Evolutionary conservation across 83 land plant species (phyloP).

Genomic region (Diphasiastrum complanatum): DNA sequence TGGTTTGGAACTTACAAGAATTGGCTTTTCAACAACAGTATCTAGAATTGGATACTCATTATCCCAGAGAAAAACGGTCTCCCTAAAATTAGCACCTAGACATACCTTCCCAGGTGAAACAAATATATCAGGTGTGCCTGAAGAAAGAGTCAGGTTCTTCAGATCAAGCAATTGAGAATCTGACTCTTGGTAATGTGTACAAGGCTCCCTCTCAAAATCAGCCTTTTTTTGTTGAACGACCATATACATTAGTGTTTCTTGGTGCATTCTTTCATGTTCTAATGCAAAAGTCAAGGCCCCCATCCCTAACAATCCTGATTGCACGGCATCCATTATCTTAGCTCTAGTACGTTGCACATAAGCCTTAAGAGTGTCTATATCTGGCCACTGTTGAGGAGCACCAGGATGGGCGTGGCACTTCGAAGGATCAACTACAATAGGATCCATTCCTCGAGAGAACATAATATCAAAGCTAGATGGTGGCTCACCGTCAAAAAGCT

Average conservation of each 20-base stretch:
- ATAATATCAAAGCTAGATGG: neutral
- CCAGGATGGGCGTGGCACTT: slow-evolving; percentile 4
- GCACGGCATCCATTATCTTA: neutral
- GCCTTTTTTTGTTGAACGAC: slow-evolving; percentile 1
- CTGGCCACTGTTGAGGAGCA: slow-evolving; percentile 5
- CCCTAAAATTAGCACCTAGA: neutral
- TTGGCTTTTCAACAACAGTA: neutral
- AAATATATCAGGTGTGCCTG: neutral
- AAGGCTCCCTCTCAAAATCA: neutral
- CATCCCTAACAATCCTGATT: neutral
- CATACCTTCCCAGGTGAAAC: neutral
- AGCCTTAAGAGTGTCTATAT: neutral
- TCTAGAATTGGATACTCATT: neutral
- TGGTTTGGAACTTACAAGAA: slow-evolving; percentile 2
- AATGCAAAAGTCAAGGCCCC: neutral
- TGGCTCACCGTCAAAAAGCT: slow-evolving; percentile 1
- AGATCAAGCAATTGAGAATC: neutral
- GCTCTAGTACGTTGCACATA: neutral
- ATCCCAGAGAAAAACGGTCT: neutral
- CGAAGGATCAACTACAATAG: neutral
- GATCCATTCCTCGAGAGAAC: slow-evolving; percentile 13
- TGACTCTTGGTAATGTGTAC: neutral
- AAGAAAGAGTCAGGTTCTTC: neutral
- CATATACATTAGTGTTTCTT: slow-evolving; percentile 10
- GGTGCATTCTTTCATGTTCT: slow-evolving; percentile 11